These are phyloP conservation scores for Chlorencoelia australis DNA, from an alignment of 2,329 filamentous ascomycete genomes.

Conservation along the genomic window DNA sequence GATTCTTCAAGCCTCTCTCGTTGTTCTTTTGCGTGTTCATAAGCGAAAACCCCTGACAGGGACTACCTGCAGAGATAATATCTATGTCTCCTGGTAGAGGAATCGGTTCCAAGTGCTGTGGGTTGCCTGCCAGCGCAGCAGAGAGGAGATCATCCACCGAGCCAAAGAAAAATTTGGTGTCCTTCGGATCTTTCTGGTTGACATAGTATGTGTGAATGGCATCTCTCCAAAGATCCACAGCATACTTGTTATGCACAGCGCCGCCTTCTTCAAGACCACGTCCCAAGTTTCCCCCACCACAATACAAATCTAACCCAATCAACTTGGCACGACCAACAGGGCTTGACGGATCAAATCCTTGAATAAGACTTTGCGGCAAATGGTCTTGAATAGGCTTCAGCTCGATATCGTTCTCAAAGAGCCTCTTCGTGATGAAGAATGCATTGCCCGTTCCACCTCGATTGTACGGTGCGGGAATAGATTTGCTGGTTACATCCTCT, in stretches of 20 bases:
- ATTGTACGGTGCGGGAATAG: conserved; percentile 53
- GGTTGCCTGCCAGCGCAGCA: conserved; percentile 42
- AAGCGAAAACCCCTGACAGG: conserved; percentile 65
- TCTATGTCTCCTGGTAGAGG: conserved; percentile 54
- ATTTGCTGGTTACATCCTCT: conserved; percentile 22
- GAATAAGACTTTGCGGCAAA: conserved; percentile 32
- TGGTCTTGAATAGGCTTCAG: conserved; percentile 28
- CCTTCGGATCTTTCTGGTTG: conserved; percentile 39
- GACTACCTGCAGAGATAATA: conserved; percentile 62
- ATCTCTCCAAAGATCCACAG: conserved; percentile 52
- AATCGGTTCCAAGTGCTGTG: conserved; percentile 32
- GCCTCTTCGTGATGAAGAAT: conserved; percentile 49
- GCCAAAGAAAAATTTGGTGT: conserved; percentile 50
- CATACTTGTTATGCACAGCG: conserved; percentile 53
- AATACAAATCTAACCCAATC: conserved; percentile 62
- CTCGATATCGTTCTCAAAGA: conserved; percentile 23
- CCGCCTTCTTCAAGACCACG: conserved; percentile 65
- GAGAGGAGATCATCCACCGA: conserved; percentile 61
- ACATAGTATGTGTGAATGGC: conserved; percentile 68
- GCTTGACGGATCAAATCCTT: conserved; percentile 43
- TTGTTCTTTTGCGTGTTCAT: conserved; percentile 51
- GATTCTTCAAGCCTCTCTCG: conserved; percentile 51
- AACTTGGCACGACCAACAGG: conserved; percentile 31
- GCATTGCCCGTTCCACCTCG: conserved; percentile 53
- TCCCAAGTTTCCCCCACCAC: conserved; percentile 69